These are phyloP conservation scores for Rubus parviflorus DNA, from an alignment of 306 rosid species.

Conservation along the genomic window DNA sequence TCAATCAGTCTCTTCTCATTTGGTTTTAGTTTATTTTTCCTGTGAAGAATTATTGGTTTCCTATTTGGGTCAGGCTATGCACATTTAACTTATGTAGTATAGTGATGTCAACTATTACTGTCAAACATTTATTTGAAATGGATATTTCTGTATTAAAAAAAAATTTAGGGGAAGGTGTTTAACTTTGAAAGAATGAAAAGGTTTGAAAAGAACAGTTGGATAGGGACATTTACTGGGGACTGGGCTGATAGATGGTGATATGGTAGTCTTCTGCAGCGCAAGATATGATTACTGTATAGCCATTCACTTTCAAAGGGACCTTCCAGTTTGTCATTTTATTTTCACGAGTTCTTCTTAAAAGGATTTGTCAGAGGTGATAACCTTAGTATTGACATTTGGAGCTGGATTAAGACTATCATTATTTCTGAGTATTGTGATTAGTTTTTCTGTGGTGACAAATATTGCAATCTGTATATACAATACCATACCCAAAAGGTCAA, in stretches of 20 bases:
- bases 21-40: conserved; percentile 13
- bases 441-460: too few relatives aligned
- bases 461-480: not conserved
- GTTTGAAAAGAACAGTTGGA: not conserved
- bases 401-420: too few relatives aligned
- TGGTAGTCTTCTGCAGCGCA: not conserved
- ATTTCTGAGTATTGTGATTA: too few relatives aligned
- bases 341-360: not conserved
- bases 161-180: not conserved
- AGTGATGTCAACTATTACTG: not conserved
- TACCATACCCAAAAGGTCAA: not conserved
- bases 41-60: not conserved
- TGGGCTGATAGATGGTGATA: not conserved
- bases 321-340: not conserved
- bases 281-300: not conserved
- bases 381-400: not conserved
- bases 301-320: not conserved
- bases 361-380: not conserved
- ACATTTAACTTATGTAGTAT: not conserved
- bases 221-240: not conserved
- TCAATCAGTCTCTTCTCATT: conserved; percentile 9
- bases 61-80: not conserved
- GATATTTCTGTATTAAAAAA: not conserved
- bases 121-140: not conserved
- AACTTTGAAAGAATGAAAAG: not conserved